A percentile compares a stretch with the other conserved stretches of the same genome.
phyloP scores from a whole-genome alignment of 1,139 yeast genomes.

The Saccharomyces uvarum region DNA sequence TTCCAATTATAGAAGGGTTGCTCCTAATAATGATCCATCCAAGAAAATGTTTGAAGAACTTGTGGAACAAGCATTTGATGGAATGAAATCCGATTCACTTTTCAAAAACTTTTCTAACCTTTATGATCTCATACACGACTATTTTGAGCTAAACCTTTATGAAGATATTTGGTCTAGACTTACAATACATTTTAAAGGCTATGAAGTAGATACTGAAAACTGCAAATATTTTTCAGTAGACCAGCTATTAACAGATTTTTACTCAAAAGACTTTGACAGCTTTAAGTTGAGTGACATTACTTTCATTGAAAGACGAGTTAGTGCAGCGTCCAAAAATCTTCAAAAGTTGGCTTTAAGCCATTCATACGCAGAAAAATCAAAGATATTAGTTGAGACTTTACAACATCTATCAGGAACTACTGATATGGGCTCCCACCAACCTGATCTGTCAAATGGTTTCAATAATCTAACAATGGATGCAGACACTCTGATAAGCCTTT shows the following conservation, averaged over 20 bases:
- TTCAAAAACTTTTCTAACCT: constrained; percentile 41
- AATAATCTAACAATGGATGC: constrained; percentile 50
- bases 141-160: constrained; percentile 61
- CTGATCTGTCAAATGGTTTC: neutral
- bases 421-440: constrained; percentile 9
- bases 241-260: constrained; percentile 54
- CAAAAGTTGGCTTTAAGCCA: constrained; percentile 43
- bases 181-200: constrained; percentile 4
- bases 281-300: constrained; percentile 27
- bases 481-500: constrained; percentile 66
- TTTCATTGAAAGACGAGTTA: constrained; percentile 42
- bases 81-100: constrained; percentile 22
- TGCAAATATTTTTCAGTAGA: constrained; percentile 55
- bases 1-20: constrained; percentile 23
- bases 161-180: constrained; percentile 45
- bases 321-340: constrained; percentile 49
- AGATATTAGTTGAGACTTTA: constrained; percentile 48
- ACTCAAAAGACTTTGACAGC: constrained; percentile 35
- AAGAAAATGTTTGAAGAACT: constrained; percentile 18
- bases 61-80: constrained; percentile 9
- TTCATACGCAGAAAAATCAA: constrained; percentile 48
- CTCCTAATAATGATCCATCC: constrained; percentile 6
- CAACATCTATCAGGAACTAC: constrained; percentile 38
- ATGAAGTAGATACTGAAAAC: constrained; percentile 20
- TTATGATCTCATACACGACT: constrained; percentile 53